phyloP scores from a whole-genome alignment of 352 stramenopile genomes.

The Phytophthora ohioensis region DNA sequence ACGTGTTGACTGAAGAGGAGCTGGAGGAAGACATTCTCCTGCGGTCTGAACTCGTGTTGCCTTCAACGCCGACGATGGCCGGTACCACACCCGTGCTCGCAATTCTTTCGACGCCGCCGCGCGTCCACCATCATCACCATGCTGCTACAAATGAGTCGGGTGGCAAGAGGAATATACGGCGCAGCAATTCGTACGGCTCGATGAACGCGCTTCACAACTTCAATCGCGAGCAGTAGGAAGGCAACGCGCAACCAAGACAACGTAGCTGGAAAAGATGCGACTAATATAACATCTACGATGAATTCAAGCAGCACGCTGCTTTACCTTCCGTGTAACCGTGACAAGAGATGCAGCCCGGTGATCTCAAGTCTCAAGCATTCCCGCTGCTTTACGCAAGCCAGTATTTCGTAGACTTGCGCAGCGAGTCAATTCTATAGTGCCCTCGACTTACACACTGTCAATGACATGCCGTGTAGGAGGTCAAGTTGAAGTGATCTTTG shows the following conservation, averaged over 20 bases:
- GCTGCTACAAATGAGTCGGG: conserved; percentile 1
- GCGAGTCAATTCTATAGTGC: too few relatives aligned
- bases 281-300: conserved; percentile 12
- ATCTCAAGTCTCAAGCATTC: neutral
- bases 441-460: too few relatives aligned
- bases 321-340: too few relatives aligned
- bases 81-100: conserved; percentile 63
- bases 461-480: too few relatives aligned
- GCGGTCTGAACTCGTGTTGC: conserved; percentile 64
- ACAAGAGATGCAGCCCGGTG: too few relatives aligned
- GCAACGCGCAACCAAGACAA: neutral
- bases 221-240: conserved; percentile 30
- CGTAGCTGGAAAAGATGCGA: neutral
- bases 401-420: too few relatives aligned
- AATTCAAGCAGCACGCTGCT: neutral
- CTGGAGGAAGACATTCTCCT: conserved; percentile 71
- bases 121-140: conserved; percentile 49
- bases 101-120: conserved; percentile 63
- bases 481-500: conserved; percentile 15
- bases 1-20: conserved; percentile 48
- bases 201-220: conserved; percentile 23
- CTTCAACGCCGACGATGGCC: conserved; percentile 71
- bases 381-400: neutral
- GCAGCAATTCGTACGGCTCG: conserved; percentile 38
- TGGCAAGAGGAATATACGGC: conserved; percentile 16